Evolutionary conservation across 2,329 filamentous ascomycete genomes (phyloP).

Genomic region (Colletotrichum sp.): DNA sequence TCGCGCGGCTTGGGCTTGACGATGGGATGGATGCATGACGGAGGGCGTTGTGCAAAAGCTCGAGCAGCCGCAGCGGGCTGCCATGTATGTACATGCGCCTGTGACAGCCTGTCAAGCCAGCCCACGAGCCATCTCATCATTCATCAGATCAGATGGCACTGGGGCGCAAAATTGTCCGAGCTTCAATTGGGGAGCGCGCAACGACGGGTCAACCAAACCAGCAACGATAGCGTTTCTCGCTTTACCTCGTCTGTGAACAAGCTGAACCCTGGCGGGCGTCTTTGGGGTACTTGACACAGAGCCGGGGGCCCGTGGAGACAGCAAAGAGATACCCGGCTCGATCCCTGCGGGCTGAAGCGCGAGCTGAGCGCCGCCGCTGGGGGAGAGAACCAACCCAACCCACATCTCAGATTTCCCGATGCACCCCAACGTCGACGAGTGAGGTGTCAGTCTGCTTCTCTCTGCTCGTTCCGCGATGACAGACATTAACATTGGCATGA

Average conservation of each 20-base stretch:
- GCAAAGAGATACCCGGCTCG: background rate
- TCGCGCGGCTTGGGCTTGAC: background rate
- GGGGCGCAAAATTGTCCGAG: constrained; percentile 13
- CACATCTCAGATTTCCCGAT: background rate
- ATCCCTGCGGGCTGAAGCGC: background rate
- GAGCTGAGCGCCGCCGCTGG: background rate
- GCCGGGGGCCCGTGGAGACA: background rate
- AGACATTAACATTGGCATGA: background rate
- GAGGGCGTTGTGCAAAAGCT: background rate
- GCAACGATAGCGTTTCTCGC: background rate
- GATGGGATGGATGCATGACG: background rate
- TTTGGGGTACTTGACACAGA: background rate
- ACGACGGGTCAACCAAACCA: background rate
- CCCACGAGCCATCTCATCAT: constrained; percentile 1
- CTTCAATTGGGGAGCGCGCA: background rate
- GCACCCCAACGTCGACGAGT: background rate
- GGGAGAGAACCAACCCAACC: background rate
- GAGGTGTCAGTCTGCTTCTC: background rate
- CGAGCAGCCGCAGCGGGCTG: background rate
- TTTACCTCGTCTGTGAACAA: background rate
- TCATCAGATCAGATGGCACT: constrained; percentile 16
- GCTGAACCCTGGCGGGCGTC: background rate
- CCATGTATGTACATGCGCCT: constrained; percentile 13
- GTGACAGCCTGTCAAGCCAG: constrained; percentile 19
- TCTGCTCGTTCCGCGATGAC: background rate